Conservation (phyloP, 140 eudicot species). For the Senecio squalidus region DNA sequence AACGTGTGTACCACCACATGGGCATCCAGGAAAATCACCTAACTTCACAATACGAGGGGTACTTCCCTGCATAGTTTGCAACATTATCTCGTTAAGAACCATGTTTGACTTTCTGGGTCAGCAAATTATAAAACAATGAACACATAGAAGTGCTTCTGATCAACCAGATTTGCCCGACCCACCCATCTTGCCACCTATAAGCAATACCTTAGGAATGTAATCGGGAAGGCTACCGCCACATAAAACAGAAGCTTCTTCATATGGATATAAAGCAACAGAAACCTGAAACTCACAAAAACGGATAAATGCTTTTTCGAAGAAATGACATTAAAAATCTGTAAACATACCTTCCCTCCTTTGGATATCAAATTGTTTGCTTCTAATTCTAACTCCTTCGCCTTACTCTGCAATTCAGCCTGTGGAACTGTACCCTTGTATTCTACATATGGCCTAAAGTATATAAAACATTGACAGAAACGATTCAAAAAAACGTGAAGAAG, state of each 20-base stretch:
- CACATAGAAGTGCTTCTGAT: background rate
- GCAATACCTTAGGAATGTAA: slow-evolving; percentile 72
- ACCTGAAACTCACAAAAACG: slow-evolving; percentile 36
- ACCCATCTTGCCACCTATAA: background rate
- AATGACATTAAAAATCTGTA: background rate
- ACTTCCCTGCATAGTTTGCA: slow-evolving; percentile 57
- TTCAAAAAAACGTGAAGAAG: background rate
- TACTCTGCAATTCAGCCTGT: slow-evolving; percentile 56
- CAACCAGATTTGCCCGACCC: background rate
- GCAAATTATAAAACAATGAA: no score
- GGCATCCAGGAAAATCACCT: slow-evolving; percentile 84
- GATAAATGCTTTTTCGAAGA: background rate
- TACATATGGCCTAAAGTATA: slow-evolving; percentile 64
- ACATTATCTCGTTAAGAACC: background rate
- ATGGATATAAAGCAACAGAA: slow-evolving; percentile 52
- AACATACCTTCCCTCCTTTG: slow-evolving; percentile 60
- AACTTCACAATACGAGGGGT: slow-evolving; percentile 71
- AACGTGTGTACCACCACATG: slow-evolving; percentile 97
- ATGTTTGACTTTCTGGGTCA: slow-evolving; percentile 10
- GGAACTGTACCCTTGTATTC: slow-evolving; percentile 78
- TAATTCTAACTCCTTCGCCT: slow-evolving; percentile 54
- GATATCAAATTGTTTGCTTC: slow-evolving; percentile 66
- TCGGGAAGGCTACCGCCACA: slow-evolving; percentile 91
- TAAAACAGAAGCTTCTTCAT: slow-evolving; percentile 56
- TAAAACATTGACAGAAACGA: background rate